A percentile compares a stretch with the other conserved stretches of the same genome.
phyloP scores from a whole-genome alignment of 306 rosid genomes.

The Elaeagnus macrophylla region DNA sequence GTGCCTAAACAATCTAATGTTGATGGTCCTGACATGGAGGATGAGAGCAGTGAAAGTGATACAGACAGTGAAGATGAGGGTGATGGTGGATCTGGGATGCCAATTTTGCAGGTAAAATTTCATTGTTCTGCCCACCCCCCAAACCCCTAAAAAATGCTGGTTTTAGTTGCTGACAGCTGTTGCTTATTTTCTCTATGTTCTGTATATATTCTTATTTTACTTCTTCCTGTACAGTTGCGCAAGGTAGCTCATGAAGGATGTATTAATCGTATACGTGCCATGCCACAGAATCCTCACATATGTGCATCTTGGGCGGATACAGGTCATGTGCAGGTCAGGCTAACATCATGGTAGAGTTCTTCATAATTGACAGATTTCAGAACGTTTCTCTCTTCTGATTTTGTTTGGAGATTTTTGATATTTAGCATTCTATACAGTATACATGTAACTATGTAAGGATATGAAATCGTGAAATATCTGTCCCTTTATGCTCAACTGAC shows the following conservation, averaged over 20 bases:
- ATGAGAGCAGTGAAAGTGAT: conserved; percentile 63
- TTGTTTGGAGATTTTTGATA: neutral
- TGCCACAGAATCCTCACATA: conserved; percentile 80
- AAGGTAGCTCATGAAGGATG: conserved; percentile 79
- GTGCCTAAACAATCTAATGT: conserved; percentile 43
- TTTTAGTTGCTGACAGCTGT: conserved; percentile 5
- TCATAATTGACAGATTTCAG: neutral
- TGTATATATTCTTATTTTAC: conserved; percentile 11
- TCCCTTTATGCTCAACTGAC: too few species aligned
- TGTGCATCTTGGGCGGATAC: conserved; percentile 91
- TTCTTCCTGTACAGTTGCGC: conserved; percentile 47
- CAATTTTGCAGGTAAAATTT: conserved; percentile 55
- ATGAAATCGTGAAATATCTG: too few species aligned
- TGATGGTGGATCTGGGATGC: conserved; percentile 29
- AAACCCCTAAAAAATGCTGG: neutral
- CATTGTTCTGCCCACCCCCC: neutral
- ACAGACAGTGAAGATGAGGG: conserved; percentile 57
- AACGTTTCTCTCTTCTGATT: neutral
- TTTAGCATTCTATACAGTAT: neutral
- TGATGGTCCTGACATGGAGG: conserved; percentile 56
- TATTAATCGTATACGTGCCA: conserved; percentile 77
- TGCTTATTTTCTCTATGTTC: conserved; percentile 9
- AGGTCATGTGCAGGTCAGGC: conserved; percentile 72
- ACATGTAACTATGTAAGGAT: too few species aligned
- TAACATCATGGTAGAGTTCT: neutral